phyloP scores from a whole-genome alignment of 2,329 filamentous ascomycete genomes.

The Sporothrix brasiliensis region DNA sequence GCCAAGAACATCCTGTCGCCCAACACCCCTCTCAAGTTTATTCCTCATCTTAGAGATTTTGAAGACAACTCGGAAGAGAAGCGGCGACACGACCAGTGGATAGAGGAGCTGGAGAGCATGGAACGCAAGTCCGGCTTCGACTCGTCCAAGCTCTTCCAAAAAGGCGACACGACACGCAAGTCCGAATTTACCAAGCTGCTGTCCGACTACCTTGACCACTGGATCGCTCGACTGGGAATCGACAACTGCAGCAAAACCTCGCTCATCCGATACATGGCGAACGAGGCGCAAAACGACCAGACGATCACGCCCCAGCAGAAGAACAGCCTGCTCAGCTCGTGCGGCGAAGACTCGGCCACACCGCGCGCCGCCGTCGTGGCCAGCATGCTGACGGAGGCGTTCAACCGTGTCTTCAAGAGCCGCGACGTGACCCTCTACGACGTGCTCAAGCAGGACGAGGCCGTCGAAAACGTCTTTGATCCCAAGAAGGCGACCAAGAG shows the following conservation, averaged over 20 bases:
- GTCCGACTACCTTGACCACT: slow-evolving; percentile 57
- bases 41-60: slow-evolving; percentile 61
- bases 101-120: slow-evolving; percentile 60
- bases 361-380: slow-evolving; percentile 51
- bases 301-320: slow-evolving; percentile 59
- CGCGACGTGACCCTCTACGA: slow-evolving; percentile 54
- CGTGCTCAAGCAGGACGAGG: slow-evolving; percentile 57
- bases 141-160: slow-evolving; percentile 56
- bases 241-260: slow-evolving; percentile 56
- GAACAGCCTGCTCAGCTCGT: slow-evolving; percentile 54
- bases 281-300: slow-evolving; percentile 50
- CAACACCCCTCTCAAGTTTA: slow-evolving; percentile 63
- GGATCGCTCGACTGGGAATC: slow-evolving; percentile 55
- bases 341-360: slow-evolving; percentile 44
- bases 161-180: slow-evolving; percentile 53
- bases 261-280: slow-evolving; percentile 58
- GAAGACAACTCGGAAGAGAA: slow-evolving; percentile 57
- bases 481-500: slow-evolving; percentile 56
- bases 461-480: slow-evolving; percentile 57
- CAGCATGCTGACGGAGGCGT: slow-evolving; percentile 58
- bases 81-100: slow-evolving; percentile 58
- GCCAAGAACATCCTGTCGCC: slow-evolving; percentile 62
- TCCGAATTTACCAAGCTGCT: slow-evolving; percentile 57
- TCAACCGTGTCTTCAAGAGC: slow-evolving; percentile 58
- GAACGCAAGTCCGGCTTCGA: slow-evolving; percentile 62